Evolutionary conservation across 768 basidiomycete genomes (phyloP), one percentile per base, ranked within the genome.

Genomic region (Naganishia vaughanmartiniae): DNA sequence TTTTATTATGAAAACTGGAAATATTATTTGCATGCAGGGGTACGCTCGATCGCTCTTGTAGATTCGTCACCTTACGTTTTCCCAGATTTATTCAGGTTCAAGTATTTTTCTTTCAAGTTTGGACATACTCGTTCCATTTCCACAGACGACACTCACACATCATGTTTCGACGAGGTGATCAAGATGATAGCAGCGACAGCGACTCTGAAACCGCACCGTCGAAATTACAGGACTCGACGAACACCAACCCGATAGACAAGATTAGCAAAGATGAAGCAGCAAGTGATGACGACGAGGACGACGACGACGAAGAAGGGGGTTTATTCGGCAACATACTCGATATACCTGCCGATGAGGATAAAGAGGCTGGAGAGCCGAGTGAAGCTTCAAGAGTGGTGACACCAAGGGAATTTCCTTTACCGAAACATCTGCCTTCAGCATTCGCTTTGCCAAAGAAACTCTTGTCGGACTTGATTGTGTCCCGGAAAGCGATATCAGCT

Each of bases 311-410:
- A 21, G 75, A 72, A 57, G 75, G 74, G 15, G 88, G 85, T 7
- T 88, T 92, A 19, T 82, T 96, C 36, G 85, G 93, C 68, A 89
- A 86, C 48, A 83, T 93, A 60, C 83, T 95, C 54, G 90, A 93
- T 28, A 84, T 85, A 65, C 72, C 76, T 4, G 58, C 68, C 15
- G 70, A 65, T 14, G 67, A 48, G 12, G 42, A 51, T 60, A 58
- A 39, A 28, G 70, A 9, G 46, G 17, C 11, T 2, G n/a, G 24
- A 26, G 60, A 63, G 36, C 4, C 39, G 6, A 17, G 11, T 24
- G 17, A 45, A 28, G 19, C 71, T 15, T 84, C 84, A n/a, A 87
- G 85, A 53, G 89, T 72, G 84, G 77, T 84, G 71, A 76, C 73
- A 6, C 74, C 82, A 30, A 82, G 88, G 31, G 87, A 93, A 71